phyloP scores from a whole-genome alignment of 768 basidiomycete species.

The Tricholoma flavovirens region DNA sequence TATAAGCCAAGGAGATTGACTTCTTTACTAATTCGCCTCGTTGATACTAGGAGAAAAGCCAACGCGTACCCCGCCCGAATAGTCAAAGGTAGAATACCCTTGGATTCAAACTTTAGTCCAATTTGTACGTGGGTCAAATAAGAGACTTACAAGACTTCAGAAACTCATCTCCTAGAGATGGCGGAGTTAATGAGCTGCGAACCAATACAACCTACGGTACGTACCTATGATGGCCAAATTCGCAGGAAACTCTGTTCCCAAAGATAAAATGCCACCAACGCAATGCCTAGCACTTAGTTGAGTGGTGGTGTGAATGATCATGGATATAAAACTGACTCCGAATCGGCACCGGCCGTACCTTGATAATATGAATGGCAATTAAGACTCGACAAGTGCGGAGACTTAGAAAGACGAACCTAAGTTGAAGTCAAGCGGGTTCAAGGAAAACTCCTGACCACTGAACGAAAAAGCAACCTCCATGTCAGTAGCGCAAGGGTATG shows the following conservation, averaged over 20 bases:
- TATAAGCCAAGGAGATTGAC: background rate
- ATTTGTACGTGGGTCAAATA: background rate
- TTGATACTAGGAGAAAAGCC: conserved; percentile 56
- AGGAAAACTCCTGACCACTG: background rate
- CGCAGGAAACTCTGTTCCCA: conserved; percentile 39
- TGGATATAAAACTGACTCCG: conserved; percentile 16
- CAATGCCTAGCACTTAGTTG: conserved; percentile 35
- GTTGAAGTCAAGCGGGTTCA: background rate
- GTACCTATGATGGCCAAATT: conserved; percentile 55
- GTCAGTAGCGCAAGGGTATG: conserved; percentile 43
- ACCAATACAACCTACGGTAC: conserved; percentile 7
- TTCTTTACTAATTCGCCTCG: conserved; percentile 3
- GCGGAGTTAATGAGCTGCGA: background rate
- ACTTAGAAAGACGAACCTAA: background rate
- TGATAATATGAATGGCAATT: background rate
- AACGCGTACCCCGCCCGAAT: conserved; percentile 45
- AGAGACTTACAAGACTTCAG: conserved; percentile 55
- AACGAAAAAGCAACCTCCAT: background rate
- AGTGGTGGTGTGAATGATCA: background rate
- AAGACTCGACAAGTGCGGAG: background rate
- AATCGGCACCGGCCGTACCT: conserved; percentile 19
- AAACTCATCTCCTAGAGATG: conserved; percentile 48
- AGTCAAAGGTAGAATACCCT: conserved; percentile 64
- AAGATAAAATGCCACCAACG: conserved; percentile 48
- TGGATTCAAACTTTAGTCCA: background rate